Percentiles rank a stretch among this genome's conserved stretches.
Conservation (phyloP, 2,329 filamentous ascomycete genomes). For the Aureobasidium sp. region DNA sequence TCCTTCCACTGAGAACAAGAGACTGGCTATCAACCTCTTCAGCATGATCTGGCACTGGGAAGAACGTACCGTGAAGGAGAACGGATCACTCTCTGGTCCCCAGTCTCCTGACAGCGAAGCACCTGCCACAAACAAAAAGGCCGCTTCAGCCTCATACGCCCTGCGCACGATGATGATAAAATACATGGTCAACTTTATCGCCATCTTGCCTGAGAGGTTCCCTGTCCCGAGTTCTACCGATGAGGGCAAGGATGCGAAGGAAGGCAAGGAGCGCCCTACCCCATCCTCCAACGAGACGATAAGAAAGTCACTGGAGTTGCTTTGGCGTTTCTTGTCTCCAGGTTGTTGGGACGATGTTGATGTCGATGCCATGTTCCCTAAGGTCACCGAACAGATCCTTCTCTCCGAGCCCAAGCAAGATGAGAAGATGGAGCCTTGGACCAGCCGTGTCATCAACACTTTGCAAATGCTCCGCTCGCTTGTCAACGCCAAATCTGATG, state of each 20-base stretch:
- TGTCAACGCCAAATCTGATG: slow-evolving; percentile 75
- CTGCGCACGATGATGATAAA: slow-evolving; percentile 78
- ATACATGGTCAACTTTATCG: slow-evolving; percentile 93
- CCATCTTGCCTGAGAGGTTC: slow-evolving; percentile 77
- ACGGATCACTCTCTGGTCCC: slow-evolving; percentile 26
- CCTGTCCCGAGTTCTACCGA: slow-evolving; percentile 55
- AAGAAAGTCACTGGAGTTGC: slow-evolving; percentile 71
- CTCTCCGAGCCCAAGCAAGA: slow-evolving; percentile 56
- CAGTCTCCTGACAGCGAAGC: slow-evolving; percentile 19
- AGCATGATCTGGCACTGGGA: slow-evolving; percentile 90
- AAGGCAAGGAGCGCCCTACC: slow-evolving; percentile 49
- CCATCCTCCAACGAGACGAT: slow-evolving; percentile 61
- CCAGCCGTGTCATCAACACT: slow-evolving; percentile 84
- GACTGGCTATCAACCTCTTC: slow-evolving; percentile 83
- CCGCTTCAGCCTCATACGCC: slow-evolving; percentile 32
- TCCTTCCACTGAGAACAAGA: slow-evolving; percentile 84
- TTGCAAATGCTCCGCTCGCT: slow-evolving; percentile 87
- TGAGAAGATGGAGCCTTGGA: slow-evolving; percentile 57
- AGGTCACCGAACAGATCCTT: slow-evolving; percentile 78
- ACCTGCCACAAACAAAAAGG: slow-evolving; percentile 21
- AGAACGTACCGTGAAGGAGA: slow-evolving; percentile 64
- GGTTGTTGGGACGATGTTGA: slow-evolving; percentile 89
- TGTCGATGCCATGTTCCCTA: slow-evolving; percentile 73
- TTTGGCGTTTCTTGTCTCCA: slow-evolving; percentile 76
- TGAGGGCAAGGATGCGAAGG: slow-evolving; percentile 36